Percentiles rank a stretch among this genome's conserved stretches.
phyloP scores from a whole-genome alignment of 352 stramenopile genomes.

The Thraustochytrium sp. region DNA sequence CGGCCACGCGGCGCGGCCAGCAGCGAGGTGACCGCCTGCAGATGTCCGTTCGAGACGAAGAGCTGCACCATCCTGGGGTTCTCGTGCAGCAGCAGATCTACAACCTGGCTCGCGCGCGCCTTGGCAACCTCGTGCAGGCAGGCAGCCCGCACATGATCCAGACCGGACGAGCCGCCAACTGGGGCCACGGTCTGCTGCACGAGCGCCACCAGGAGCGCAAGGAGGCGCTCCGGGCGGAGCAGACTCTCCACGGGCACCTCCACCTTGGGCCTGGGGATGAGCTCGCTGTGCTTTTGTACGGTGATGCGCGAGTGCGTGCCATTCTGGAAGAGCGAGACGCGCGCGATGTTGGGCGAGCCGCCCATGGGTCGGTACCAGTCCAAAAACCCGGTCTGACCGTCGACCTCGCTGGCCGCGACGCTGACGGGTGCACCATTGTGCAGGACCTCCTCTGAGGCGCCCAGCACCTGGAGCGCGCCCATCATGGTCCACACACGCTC shows the following conservation, averaged over 20 bases:
- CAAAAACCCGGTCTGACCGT: background rate
- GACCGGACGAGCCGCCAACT: background rate
- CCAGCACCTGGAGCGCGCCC: conserved; percentile 8
- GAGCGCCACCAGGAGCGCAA: conserved; percentile 1
- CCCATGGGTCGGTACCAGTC: conserved; percentile 25
- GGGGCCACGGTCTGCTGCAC: conserved; percentile 21
- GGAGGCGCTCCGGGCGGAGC: background rate
- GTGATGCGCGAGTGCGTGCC: background rate
- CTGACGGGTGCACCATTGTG: conserved; percentile 15
- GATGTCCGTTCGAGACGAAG: conserved; percentile 25
- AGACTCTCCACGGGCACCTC: background rate
- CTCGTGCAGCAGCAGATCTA: conserved; percentile 10
- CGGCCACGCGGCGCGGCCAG: conserved; percentile 13
- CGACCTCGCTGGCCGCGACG: conserved; percentile 3
- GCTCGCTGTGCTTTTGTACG: conserved; percentile 17
- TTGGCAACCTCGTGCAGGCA: conserved; percentile 27
- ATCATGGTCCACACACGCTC: conserved; percentile 25
- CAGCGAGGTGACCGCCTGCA: conserved; percentile 28
- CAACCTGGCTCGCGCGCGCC: conserved; percentile 21
- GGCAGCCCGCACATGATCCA: background rate
- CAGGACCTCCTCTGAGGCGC: background rate
- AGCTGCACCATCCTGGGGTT: conserved; percentile 35
- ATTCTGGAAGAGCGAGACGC: background rate
- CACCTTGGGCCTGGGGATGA: background rate
- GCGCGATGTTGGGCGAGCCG: background rate